Percentiles rank a stretch among this genome's conserved stretches.
Conservation (phyloP, 257 asterid species). For the Verbascum thapsus region DNA sequence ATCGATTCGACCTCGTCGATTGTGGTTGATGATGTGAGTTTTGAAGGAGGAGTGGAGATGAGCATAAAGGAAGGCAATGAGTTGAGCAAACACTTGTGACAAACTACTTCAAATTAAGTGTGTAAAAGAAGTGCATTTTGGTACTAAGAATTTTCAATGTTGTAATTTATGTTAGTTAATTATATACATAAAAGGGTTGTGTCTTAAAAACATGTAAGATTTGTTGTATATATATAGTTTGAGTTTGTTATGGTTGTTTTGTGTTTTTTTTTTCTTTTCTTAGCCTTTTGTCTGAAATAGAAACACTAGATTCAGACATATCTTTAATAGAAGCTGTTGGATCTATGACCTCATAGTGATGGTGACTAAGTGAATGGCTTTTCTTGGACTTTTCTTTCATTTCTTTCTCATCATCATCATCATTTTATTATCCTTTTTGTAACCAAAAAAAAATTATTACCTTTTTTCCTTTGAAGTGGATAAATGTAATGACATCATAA, state of each 20-base stretch:
- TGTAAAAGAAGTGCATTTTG: slow-evolving; percentile 17
- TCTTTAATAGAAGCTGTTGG: slow-evolving; percentile 37
- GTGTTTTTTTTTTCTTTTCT: neutral
- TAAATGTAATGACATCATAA: too few relatives aligned
- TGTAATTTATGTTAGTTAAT: slow-evolving; percentile 48
- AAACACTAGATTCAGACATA: slow-evolving; percentile 39
- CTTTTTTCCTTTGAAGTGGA: too few relatives aligned
- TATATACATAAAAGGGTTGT: slow-evolving; percentile 35
- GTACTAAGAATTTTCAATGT: slow-evolving; percentile 29
- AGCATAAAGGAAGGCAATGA: slow-evolving; percentile 87
- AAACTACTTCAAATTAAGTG: slow-evolving; percentile 15
- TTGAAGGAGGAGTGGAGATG: slow-evolving; percentile 71
- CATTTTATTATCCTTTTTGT: neutral
- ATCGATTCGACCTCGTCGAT: slow-evolving; percentile 45
- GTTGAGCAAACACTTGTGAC: slow-evolving; percentile 63
- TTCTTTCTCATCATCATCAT: neutral
- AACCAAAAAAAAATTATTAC: too few relatives aligned
- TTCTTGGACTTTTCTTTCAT: slow-evolving; percentile 27
- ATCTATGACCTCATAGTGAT: slow-evolving; percentile 40
- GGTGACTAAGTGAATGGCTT: slow-evolving; percentile 40
- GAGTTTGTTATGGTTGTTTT: slow-evolving; percentile 34
- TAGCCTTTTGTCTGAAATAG: slow-evolving; percentile 16
- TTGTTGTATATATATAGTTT: slow-evolving; percentile 59
- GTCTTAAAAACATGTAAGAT: slow-evolving; percentile 47
- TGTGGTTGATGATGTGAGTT: slow-evolving; percentile 41